phyloP scores from a whole-genome alignment of 805 yeast genomes.

The Sugiyamaella chiloensis region DNA sequence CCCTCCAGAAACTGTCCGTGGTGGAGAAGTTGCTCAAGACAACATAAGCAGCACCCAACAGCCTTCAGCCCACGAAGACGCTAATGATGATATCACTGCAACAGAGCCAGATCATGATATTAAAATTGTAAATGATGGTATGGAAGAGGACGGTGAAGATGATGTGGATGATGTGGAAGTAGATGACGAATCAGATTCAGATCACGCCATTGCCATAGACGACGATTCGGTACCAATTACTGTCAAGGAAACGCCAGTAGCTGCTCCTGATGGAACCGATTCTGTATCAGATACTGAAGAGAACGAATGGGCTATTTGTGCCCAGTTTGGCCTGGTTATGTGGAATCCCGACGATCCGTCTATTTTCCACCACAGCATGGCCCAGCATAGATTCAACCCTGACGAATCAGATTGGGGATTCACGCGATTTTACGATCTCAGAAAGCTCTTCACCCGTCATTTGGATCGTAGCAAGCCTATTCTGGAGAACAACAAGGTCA shows the following conservation, averaged over 20 bases:
- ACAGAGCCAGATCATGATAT: conserved; percentile 7
- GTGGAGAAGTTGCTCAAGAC: conserved; percentile 2
- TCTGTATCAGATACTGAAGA: not conserved
- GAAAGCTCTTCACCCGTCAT: conserved; percentile 40
- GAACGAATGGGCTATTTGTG: conserved; percentile 78
- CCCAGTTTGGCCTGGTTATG: conserved; percentile 79
- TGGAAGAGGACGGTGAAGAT: conserved; percentile 29
- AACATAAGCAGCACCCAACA: conserved; percentile 15
- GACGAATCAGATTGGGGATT: conserved; percentile 96
- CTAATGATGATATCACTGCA: conserved; percentile 34
- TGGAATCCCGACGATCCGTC: conserved; percentile 76
- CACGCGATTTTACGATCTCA: conserved; percentile 63
- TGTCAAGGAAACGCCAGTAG: not conserved
- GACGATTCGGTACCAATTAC: not conserved
- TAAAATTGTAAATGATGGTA: not conserved
- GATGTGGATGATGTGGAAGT: conserved; percentile 31
- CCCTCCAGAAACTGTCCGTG: conserved; percentile 22
- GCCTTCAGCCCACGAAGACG: conserved; percentile 29
- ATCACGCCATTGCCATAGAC: not conserved
- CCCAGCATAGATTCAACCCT: conserved; percentile 74
- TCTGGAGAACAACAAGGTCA: conserved; percentile 52
- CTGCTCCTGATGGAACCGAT: not conserved
- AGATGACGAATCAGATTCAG: not conserved
- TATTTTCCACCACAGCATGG: conserved; percentile 55
- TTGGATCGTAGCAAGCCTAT: conserved; percentile 38